A percentile compares a stretch with the other conserved stretches of the same genome.
These are phyloP conservation scores for Mycena galopus DNA, from an alignment of 768 basidiomycete genomes.

Conservation along the genomic window DNA sequence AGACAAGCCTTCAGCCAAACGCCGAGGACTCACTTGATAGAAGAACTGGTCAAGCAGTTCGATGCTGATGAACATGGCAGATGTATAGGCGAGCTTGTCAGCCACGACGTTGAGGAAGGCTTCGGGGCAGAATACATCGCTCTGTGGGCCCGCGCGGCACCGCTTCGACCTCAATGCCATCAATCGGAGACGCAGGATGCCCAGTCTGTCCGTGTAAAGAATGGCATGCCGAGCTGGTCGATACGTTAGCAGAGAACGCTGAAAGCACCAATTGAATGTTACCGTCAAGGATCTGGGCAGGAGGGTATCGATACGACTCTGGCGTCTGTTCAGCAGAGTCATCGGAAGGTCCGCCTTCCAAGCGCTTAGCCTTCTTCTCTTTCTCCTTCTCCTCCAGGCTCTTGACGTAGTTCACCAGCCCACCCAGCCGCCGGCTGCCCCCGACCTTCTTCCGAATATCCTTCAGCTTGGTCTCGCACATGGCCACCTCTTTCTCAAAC, in stretches of 20 bases:
- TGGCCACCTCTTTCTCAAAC: constrained; percentile 84
- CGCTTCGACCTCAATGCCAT: constrained; percentile 90
- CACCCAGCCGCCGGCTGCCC: constrained; percentile 82
- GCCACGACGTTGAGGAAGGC: constrained; percentile 97
- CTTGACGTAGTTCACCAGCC: constrained; percentile 85
- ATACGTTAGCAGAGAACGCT: constrained; percentile 27
- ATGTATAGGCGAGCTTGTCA: constrained; percentile 95
- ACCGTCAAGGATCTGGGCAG: constrained; percentile 95
- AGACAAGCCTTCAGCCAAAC: not conserved
- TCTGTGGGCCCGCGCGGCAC: constrained; percentile 90
- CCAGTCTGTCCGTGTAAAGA: constrained; percentile 85
- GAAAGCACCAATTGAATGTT: constrained; percentile 5
- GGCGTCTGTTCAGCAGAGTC: constrained; percentile 54
- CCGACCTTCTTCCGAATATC: constrained; percentile 93
- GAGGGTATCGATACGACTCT: constrained; percentile 91
- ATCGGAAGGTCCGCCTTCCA: constrained; percentile 55
- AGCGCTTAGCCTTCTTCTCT: constrained; percentile 67
- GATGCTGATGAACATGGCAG: constrained; percentile 98
- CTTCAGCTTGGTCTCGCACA: constrained; percentile 89
- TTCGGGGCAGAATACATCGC: constrained; percentile 93
- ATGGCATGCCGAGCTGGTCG: constrained; percentile 89
- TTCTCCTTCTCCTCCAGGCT: constrained; percentile 83
- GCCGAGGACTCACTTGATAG: constrained; percentile 79
- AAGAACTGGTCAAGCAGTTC: constrained; percentile 99
- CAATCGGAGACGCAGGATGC: constrained; percentile 87